Base-by-base conservation (phyloP, 352 stramenopile genomes). In the Phytophthora syringae region DNA sequence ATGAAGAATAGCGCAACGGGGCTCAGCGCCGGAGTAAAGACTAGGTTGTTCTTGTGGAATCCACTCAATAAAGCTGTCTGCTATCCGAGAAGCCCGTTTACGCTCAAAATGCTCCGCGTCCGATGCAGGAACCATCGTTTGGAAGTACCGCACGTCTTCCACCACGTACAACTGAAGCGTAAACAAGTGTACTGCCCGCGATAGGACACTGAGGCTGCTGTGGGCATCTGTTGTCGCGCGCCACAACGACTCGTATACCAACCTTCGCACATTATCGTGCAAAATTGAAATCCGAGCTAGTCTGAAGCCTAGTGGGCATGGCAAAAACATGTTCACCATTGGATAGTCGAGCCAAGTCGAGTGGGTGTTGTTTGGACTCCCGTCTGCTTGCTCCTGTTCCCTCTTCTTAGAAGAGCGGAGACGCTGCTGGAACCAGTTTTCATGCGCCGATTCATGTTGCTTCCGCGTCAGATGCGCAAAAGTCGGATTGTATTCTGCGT, bases 401-500 rank as follows among this genome's bases (percentile, higher is more conserved):
- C 82, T 70, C 37, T 79, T 74, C 40, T 93, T 92, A 3, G 85
- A 93, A n/a, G 62, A 75, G 11, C 82, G 76, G 25, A 89, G 52
- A 2, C 89, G 88, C 13, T 93, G 72, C 39, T 93, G 87, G 47
- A 94, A 93, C 80, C 88, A 94, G 27, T 95, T 95, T 55, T 96
- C 84, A 60, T 94, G 88, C 10, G 89, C 88, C 43, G 85, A 86
- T 57, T 95, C 88, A 55, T 97, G 89, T 36, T 97, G 88, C 45
- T 96, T 94, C 32, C 88, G 79, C 20, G 89, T 93, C 48, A 96
- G 59, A 49, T 95, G 86, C n/a, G 94, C 82, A 53, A 93, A 95
- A 7, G 86, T 91, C 13, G 89, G 85, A 47, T 89, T 85, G 72
- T 96, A 97, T 62, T 95, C 85, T 22, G 86, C 84, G 42, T 88